phyloP scores from a whole-genome alignment of 371 early-diverging fungal species.

The Mortierella polycephala region DNA sequence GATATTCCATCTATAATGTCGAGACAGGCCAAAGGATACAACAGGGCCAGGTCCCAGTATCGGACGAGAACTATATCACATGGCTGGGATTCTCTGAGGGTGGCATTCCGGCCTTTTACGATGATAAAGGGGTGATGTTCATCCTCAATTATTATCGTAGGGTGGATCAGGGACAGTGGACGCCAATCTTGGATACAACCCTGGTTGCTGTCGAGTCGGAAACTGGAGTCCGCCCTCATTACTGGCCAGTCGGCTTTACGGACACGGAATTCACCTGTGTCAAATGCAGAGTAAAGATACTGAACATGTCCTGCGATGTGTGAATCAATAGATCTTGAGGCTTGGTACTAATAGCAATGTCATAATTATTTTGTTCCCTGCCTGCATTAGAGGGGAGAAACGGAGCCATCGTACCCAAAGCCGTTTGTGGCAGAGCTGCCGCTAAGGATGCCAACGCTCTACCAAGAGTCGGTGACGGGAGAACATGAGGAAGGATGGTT shows the following conservation, averaged over 20 bases:
- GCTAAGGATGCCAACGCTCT: conserved; percentile 76
- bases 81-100: conserved; percentile 91
- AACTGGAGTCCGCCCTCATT: conserved; percentile 58
- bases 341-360: too few relatives aligned
- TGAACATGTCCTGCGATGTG: too few relatives aligned
- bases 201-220: conserved; percentile 49
- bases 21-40: conserved; percentile 68
- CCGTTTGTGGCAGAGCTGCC: conserved; percentile 80
- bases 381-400: conserved; percentile 56
- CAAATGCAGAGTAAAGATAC: conserved; percentile 64
- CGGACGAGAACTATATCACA: conserved; percentile 66
- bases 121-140: conserved; percentile 73
- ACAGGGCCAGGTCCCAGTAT: conserved; percentile 72
- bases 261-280: conserved; percentile 72
- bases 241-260: conserved; percentile 84
- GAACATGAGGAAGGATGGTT: conserved; percentile 72
- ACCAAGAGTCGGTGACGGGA: conserved; percentile 62
- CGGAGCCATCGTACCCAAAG: conserved; percentile 79
- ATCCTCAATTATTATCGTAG: conserved; percentile 67
- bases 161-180: conserved; percentile 76
- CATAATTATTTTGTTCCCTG: neutral
- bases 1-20: conserved; percentile 75
- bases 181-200: conserved; percentile 76
- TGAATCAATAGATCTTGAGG: too few relatives aligned
- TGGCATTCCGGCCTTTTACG: conserved; percentile 75